Evolutionary conservation across 495 filamentous ascomycete genomes (phyloP).

Genomic region (Trichoderma reesei): DNA sequence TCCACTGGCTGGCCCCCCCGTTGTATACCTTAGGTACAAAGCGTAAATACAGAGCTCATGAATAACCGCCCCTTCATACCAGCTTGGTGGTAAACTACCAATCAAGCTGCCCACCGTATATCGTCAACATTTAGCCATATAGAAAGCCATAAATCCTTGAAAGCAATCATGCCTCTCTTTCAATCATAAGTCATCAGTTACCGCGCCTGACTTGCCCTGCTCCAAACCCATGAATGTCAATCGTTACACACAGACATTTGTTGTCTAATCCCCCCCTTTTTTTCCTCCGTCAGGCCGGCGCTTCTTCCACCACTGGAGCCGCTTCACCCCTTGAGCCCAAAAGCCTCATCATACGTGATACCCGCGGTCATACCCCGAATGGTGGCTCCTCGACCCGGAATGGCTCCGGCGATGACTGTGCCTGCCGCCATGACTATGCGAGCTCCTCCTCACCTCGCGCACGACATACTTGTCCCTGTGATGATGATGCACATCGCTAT

Average conservation of each 20-base stretch:
- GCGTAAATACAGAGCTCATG: too few relatives aligned
- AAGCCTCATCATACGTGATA: too few relatives aligned
- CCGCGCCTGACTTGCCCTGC: background rate
- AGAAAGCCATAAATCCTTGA: background rate
- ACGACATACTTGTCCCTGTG: too few relatives aligned
- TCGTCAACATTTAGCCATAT: background rate
- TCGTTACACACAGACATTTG: background rate
- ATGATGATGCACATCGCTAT: conserved; percentile 22
- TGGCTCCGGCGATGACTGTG: conserved; percentile 21
- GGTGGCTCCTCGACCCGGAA: conserved; percentile 17
- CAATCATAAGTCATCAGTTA: background rate
- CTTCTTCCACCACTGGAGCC: background rate
- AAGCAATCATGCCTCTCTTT: background rate
- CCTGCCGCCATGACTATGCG: conserved; percentile 17
- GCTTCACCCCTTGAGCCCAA: too few relatives aligned
- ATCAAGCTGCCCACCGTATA: background rate
- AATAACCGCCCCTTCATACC: too few relatives aligned
- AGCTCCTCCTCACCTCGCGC: conserved; percentile 23
- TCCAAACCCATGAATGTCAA: background rate
- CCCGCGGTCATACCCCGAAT: too few relatives aligned
- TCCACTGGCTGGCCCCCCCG: background rate
- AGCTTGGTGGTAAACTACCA: background rate
- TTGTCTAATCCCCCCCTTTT: background rate
- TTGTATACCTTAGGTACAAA: background rate
- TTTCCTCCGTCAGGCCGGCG: too few relatives aligned